A percentile compares a stretch with the other conserved stretches of the same genome.
Evolutionary conservation across 176 grass and related monocot species (phyloP).

Genomic region (Carex parvula): DNA sequence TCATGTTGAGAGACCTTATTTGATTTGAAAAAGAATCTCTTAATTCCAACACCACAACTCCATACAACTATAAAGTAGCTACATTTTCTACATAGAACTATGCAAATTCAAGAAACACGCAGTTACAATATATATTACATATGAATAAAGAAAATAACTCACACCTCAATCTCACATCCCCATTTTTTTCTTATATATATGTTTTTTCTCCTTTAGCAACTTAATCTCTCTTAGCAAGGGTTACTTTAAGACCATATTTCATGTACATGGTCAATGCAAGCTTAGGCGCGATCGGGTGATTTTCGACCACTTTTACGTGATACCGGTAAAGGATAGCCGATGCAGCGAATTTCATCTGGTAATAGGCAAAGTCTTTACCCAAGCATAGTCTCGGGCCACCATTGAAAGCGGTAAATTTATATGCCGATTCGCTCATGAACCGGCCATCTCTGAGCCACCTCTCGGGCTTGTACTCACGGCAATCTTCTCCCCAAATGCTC

Average conservation of each 20-base stretch:
- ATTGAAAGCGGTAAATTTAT: constrained; percentile 96
- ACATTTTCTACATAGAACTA: constrained; percentile 8
- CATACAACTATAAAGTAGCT: constrained; percentile 12
- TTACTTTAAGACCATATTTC: constrained; percentile 88
- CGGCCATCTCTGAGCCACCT: constrained; percentile 80
- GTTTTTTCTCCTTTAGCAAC: neutral
- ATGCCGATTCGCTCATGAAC: constrained; percentile 80
- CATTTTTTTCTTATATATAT: neutral
- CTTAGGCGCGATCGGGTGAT: constrained; percentile 72
- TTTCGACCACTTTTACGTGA: constrained; percentile 47
- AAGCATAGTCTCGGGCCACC: constrained; percentile 81
- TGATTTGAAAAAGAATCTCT: neutral
- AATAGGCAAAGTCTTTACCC: constrained; percentile 95
- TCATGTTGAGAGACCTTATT: neutral
- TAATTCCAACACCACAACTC: neutral
- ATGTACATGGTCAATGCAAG: constrained; percentile 94
- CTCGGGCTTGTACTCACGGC: constrained; percentile 84
- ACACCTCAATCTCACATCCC: neutral
- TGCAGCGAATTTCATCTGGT: constrained; percentile 95
- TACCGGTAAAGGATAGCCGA: constrained; percentile 72
- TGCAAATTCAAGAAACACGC: neutral
- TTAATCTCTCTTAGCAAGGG: constrained; percentile 52
- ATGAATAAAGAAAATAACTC: constrained; percentile 20
- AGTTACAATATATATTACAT: constrained; percentile 8
- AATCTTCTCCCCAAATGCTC: constrained; percentile 90